Conservation (phyloP, 345 rosid species). For the Bruguiera gymnorhiza region DNA sequence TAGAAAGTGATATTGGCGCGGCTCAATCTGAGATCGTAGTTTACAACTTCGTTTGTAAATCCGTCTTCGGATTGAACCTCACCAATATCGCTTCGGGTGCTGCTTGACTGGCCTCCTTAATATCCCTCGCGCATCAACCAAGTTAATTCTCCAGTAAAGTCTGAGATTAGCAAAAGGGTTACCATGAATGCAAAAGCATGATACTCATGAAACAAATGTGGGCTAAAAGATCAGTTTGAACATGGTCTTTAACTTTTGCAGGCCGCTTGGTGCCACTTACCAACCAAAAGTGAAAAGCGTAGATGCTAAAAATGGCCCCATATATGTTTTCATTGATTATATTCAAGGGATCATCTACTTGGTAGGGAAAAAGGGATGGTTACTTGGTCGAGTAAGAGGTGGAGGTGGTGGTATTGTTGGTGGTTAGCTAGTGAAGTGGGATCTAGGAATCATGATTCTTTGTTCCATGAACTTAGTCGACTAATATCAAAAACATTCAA, state of each 20-base stretch:
- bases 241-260: slow-evolving; percentile 13
- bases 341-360: slow-evolving; percentile 7
- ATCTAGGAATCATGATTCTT: slow-evolving; percentile 25
- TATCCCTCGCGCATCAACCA: slow-evolving; percentile 5
- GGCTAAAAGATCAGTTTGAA: not conserved
- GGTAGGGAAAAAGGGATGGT: slow-evolving; percentile 22
- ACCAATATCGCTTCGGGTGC: slow-evolving; percentile 72
- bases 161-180: not conserved
- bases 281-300: slow-evolving; percentile 10
- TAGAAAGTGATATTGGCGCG: slow-evolving; percentile 93
- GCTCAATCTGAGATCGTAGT: slow-evolving; percentile 92
- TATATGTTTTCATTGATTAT: not conserved
- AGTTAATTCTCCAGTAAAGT: not conserved
- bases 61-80: slow-evolving; percentile 95
- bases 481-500: not conserved
- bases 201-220: not conserved
- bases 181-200: slow-evolving; percentile 9
- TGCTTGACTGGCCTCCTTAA: slow-evolving; percentile 21
- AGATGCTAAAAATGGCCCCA: slow-evolving; percentile 29
- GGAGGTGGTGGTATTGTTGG: slow-evolving; percentile 32
- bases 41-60: slow-evolving; percentile 48
- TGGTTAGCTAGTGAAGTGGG: slow-evolving; percentile 31
- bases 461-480: slow-evolving; percentile 13
- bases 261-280: slow-evolving; percentile 14
- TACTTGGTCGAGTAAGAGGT: slow-evolving; percentile 30